Percentiles rank a stretch among this genome's conserved stretches.
Evolutionary conservation across 208 protist genomes (phyloP).

Genomic region (Histomonas meleagridis): DNA sequence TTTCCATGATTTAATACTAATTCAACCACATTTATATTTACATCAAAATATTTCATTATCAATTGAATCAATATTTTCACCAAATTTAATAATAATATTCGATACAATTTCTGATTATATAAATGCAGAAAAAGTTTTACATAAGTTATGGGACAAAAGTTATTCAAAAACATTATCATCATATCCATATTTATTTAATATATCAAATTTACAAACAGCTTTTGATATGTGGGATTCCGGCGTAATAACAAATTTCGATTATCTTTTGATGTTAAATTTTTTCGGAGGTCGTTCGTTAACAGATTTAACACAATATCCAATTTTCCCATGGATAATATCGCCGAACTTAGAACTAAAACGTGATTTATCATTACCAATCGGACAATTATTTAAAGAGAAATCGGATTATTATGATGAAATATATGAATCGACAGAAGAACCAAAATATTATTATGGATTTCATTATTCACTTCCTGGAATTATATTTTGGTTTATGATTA

Average conservation of each 20-base stretch:
- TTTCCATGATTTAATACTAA: not conserved
- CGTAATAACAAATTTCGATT: not conserved
- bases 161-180: not conserved
- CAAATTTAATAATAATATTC: not conserved
- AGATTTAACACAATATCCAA: slow-evolving; percentile 26
- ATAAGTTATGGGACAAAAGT: not conserved
- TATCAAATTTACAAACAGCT: not conserved
- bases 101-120: not conserved
- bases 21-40: not conserved
- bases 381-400: not conserved
- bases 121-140: not conserved
- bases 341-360: not conserved
- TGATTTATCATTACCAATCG: not conserved
- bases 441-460: not conserved
- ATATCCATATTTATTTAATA: not conserved
- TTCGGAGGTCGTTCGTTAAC: not conserved
- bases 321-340: slow-evolving; percentile 13
- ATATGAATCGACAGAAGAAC: not conserved
- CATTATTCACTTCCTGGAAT: not conserved
- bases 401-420: not conserved
- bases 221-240: not conserved
- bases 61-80: not conserved
- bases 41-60: not conserved
- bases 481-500: not conserved
- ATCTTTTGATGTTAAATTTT: not conserved